A percentile compares a stretch with the other conserved stretches of the same genome.
Conservation (phyloP, 805 yeast genomes). For the Debaryomyces maramus region DNA sequence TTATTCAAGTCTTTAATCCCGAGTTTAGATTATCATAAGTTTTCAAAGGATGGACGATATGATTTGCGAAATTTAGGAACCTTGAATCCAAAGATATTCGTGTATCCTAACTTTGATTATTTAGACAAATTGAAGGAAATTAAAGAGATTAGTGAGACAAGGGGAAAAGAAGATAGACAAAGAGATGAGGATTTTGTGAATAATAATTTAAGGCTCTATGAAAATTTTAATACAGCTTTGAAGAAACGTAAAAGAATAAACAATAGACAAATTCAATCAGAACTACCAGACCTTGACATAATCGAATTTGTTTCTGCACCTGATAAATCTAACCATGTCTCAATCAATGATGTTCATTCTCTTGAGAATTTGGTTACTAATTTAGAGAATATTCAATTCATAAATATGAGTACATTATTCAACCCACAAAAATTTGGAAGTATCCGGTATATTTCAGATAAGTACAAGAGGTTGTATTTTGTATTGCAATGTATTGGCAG, state of each 20-base stretch:
- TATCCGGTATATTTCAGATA: slow-evolving; percentile 3
- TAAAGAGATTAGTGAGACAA: not conserved
- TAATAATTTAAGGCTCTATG: slow-evolving; percentile 15
- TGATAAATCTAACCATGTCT: slow-evolving; percentile 1
- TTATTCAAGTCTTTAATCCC: slow-evolving; percentile 23
- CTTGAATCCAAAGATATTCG: slow-evolving; percentile 22
- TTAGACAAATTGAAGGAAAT: slow-evolving; percentile 10
- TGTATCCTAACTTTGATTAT: slow-evolving; percentile 21
- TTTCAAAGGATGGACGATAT: slow-evolving; percentile 4
- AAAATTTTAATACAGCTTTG: slow-evolving; percentile 12
- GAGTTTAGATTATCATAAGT: slow-evolving; percentile 13
- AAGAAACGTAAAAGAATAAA: slow-evolving; percentile 13
- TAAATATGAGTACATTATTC: slow-evolving; percentile 13
- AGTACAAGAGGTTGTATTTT: slow-evolving; percentile 7
- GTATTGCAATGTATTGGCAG: slow-evolving; percentile 7
- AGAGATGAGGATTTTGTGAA: not conserved
- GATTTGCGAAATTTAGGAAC: slow-evolving; percentile 18
- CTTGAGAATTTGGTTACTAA: slow-evolving; percentile 16
- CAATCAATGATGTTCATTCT: slow-evolving; percentile 21
- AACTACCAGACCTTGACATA: slow-evolving; percentile 12
- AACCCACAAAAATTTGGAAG: slow-evolving; percentile 1
- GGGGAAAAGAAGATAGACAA: not conserved
- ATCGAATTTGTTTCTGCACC: slow-evolving; percentile 9
- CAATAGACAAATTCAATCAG: slow-evolving; percentile 3
- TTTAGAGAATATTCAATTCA: slow-evolving; percentile 17